Base-by-base conservation (phyloP, 768 basidiomycete species). In the Cystobasidiopsis lactophilus region DNA sequence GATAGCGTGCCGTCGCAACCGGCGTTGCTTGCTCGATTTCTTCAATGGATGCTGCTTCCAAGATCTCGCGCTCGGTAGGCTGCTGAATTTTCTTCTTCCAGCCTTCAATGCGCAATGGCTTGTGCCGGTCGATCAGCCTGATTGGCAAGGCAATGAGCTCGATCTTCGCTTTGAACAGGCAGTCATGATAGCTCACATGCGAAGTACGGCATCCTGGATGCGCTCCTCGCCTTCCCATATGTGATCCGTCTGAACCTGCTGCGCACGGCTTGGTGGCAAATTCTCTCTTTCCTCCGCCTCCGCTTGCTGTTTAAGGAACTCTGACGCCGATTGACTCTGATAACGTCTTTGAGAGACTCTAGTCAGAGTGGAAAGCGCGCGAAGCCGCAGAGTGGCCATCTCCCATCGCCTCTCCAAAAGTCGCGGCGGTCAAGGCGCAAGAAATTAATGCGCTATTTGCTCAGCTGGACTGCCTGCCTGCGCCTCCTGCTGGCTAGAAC, bases 61-160 rank as follows among this genome's bases (percentile, higher is more conserved):
- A 37, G 23, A 49, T 43, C 21, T 38, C n/a, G 14, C 51, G 10
- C 23, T 19, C 31, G 19, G 46, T 33, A 19, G 56, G 56, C 35
- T 55, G 44, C 33, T 57, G 56, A n/a, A 57, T 50, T 47, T 54
- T 41, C 16, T 52, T 56, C 29, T 49, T 45, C 30, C 35, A 40
- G 26, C 56, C 56, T 23, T 55, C 40, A 2, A 57, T 55, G n/a
- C 56, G 52, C 31, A 57, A 24, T 5, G 56, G 53, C 39, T 53
- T 53, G 27, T 54, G 43, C 31, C 52, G 57, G 48, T 53, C 53
- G 26, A 49, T 39, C 13, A 49, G 24, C 44, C 10, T 46, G 10
- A 16, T 26, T 14, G 21, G 14, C 24, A 18, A 10, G 14, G 44
- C 44, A 46, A 39, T 39, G 13, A 39, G 38, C 38, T 13, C 19